Base-by-base conservation (phyloP, 306 rosid genomes). In the Oxytropis ochrocephala region DNA sequence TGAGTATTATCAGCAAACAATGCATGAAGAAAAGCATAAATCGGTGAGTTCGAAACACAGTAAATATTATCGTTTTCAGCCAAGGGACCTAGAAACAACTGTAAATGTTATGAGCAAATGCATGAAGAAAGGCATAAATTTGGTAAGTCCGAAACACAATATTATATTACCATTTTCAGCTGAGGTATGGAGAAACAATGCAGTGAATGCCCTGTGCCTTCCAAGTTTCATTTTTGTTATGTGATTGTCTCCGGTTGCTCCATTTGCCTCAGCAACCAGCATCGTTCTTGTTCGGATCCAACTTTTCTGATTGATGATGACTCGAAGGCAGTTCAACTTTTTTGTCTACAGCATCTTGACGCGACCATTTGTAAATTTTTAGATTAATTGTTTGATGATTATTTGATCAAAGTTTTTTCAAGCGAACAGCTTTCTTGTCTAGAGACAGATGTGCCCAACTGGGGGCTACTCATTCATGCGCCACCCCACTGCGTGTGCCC, bases 41-140 rank as follows among this genome's bases (percentile, higher is more conserved):
- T 24, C 3, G 3, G 29, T 24, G 1, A 24, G 29, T 24, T 24
- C 29, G 3, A 24, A 24, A 21, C 1, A 24, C 29, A 24, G 29
- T 24, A 24, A 24, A 1, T 24, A 21, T 2, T 21, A 21, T 21
- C 27, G 3, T 24, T 24, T 24, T 24, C 29, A 24, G 29, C 29
- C 3, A 24, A 24, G 29, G 29, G 29, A 24, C 2, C 29, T 3
- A 24, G 29, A 24, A 24, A 24, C 29, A 24, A 24, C 29, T 24
- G 29, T 24, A 24, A 24, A 24, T 1, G 29, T 24, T 24, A 24
- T 24, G 29, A 83, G 88, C 86, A 91, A 78, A 69, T 91, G 78
- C 90, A 87, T 30, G 96, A 87, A 79, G 92, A 83, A 21, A 89
- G 83, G 50, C 88, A 88, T 17, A 87, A 69, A 75, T 91, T 91